Conservation (phyloP, 2,329 filamentous ascomycete genomes). For the Curvularia sp. region DNA sequence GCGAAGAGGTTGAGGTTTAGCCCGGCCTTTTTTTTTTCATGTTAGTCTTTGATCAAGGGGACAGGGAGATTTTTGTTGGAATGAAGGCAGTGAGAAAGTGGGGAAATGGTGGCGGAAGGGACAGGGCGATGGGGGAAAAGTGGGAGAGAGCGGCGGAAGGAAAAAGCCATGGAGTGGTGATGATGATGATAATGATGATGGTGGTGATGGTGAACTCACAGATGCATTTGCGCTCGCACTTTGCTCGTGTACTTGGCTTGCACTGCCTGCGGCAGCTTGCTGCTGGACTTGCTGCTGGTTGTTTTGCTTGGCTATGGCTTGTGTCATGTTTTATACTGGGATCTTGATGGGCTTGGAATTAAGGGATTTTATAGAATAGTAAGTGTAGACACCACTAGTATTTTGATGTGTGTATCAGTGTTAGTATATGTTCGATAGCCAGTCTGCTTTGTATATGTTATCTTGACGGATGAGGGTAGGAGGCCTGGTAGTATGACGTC, state of each 20-base stretch:
- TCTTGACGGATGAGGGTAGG: constrained; percentile 12
- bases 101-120: too few relatives aligned
- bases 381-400: background rate
- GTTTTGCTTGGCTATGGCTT: constrained; percentile 29
- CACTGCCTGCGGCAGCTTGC: constrained; percentile 26
- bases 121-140: too few relatives aligned
- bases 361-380: background rate
- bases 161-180: too few relatives aligned
- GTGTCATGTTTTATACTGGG: constrained; percentile 26
- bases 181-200: too few relatives aligned
- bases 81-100: too few relatives aligned
- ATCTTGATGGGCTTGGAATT: background rate
- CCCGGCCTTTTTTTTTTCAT: constrained; percentile 22
- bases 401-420: background rate
- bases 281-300: constrained; percentile 32
- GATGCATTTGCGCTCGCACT: constrained; percentile 43
- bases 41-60: background rate
- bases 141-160: background rate
- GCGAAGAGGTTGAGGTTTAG: constrained; percentile 50
- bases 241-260: constrained; percentile 40
- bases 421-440: background rate
- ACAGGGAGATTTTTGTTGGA: too few relatives aligned
- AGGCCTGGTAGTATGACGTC: constrained; percentile 29
- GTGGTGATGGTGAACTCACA: constrained; percentile 22
- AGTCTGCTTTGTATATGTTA: background rate